Percentiles rank a stretch among this genome's conserved stretches.
Evolutionary conservation across 495 filamentous ascomycete genomes (phyloP).

Genomic region (Pyrenopolyporus hunteri): DNA sequence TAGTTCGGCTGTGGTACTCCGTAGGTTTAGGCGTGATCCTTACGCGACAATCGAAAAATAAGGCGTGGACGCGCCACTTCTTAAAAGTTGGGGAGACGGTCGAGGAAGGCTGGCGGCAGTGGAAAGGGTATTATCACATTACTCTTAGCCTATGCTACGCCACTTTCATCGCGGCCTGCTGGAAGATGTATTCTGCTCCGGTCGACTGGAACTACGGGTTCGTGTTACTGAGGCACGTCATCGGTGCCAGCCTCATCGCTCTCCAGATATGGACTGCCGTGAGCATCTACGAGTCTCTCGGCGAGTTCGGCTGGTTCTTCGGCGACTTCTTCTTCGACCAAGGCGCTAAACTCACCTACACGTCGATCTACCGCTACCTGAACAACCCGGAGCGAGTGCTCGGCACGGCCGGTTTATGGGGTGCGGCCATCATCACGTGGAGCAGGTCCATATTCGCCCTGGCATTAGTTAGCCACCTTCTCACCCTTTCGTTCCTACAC

Average conservation of each 20-base stretch:
- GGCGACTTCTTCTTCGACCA: constrained; percentile 97
- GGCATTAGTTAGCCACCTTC: constrained; percentile 82
- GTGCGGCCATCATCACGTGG: constrained; percentile 88
- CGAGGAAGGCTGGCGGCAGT: constrained; percentile 94
- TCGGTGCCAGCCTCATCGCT: constrained; percentile 79
- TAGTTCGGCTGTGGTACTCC: constrained; percentile 92
- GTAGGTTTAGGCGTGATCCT: constrained; percentile 86
- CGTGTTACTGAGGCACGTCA: constrained; percentile 81
- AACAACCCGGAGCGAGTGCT: constrained; percentile 97
- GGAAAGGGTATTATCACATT: constrained; percentile 95
- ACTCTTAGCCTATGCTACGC: constrained; percentile 88
- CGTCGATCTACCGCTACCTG: constrained; percentile 94
- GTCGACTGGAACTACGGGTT: constrained; percentile 84
- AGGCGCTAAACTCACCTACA: constrained; percentile 86
- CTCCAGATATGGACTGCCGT: constrained; percentile 92
- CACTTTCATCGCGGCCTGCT: constrained; percentile 87
- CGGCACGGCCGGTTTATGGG: constrained; percentile 95
- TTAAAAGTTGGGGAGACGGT: constrained; percentile 92
- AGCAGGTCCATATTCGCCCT: constrained; percentile 82
- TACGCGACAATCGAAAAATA: constrained; percentile 82
- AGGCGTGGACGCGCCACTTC: constrained; percentile 95
- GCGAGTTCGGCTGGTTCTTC: constrained; percentile 99
- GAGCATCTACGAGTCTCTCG: constrained; percentile 94
- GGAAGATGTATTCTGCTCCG: constrained; percentile 93
- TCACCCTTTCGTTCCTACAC: constrained; percentile 87